Conservation (phyloP, 768 basidiomycete species). For the Psilocybe azurescens region DNA sequence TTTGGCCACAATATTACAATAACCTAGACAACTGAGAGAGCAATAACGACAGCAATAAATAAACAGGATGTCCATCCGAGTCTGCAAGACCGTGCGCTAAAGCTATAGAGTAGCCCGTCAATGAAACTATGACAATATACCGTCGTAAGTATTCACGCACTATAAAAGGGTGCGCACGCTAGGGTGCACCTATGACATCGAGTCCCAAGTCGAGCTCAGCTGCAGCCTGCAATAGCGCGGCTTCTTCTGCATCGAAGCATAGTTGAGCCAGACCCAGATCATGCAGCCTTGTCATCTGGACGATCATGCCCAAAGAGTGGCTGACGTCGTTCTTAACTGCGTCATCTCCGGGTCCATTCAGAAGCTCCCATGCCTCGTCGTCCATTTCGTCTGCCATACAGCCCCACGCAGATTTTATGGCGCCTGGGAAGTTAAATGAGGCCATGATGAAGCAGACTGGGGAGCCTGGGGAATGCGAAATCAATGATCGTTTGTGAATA, state of each 20-base stretch:
- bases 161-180: neutral
- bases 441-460: slow-evolving; percentile 79
- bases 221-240: slow-evolving; percentile 12
- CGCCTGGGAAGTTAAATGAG: slow-evolving; percentile 64
- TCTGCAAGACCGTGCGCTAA: neutral
- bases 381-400: slow-evolving; percentile 70
- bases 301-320: slow-evolving; percentile 59
- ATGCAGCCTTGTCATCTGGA: slow-evolving; percentile 77
- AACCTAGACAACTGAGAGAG: neutral
- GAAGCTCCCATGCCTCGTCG: slow-evolving; percentile 64
- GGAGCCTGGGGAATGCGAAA: slow-evolving; percentile 56
- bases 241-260: slow-evolving; percentile 43
- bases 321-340: slow-evolving; percentile 41
- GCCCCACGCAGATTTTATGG: slow-evolving; percentile 74
- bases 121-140: too few relatives aligned
- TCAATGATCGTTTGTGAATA: neutral
- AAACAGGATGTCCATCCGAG: neutral
- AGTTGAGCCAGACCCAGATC: slow-evolving; percentile 78
- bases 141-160: neutral
- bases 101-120: too few relatives aligned
- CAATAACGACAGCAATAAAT: neutral
- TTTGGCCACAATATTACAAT: neutral
- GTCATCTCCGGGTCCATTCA: slow-evolving; percentile 50
- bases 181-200: neutral
- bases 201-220: slow-evolving; percentile 3